Evolutionary conservation across 2,329 filamentous ascomycete genomes (phyloP).

Genomic region (Colletotrichum destructivum): DNA sequence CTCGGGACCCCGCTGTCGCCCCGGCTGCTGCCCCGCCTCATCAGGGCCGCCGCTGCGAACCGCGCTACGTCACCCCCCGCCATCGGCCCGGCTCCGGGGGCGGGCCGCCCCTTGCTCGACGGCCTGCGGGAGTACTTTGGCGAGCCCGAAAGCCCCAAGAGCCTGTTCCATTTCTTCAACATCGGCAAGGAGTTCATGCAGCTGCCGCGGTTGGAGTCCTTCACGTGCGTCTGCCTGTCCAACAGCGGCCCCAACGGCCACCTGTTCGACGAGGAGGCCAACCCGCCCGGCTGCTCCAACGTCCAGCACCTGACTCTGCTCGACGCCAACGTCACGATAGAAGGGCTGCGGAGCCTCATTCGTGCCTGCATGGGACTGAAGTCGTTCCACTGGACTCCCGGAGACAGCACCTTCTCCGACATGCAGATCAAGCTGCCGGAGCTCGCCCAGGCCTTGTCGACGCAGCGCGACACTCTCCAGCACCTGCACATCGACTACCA

Average conservation of each 20-base stretch:
- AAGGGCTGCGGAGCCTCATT: constrained; percentile 3
- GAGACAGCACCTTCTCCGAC: constrained; percentile 14
- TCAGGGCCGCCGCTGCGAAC: neutral
- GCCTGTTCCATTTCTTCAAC: constrained; percentile 23
- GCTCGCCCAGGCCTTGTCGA: neutral
- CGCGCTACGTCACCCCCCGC: neutral
- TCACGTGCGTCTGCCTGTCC: constrained; percentile 3
- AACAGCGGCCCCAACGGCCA: constrained; percentile 20
- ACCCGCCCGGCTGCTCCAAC: constrained; percentile 9
- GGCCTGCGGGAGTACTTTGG: constrained; percentile 5
- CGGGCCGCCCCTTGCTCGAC: neutral
- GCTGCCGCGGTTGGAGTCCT: neutral
- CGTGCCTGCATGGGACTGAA: constrained; percentile 3
- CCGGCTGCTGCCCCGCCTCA: constrained; percentile 10
- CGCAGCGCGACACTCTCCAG: neutral
- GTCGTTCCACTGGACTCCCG: constrained; percentile 15
- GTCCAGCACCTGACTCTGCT: constrained; percentile 10
- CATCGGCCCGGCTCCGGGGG: neutral
- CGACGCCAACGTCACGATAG: constrained; percentile 7
- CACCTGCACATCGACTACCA: constrained; percentile 10
- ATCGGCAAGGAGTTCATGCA: constrained; percentile 17
- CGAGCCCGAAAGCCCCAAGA: constrained; percentile 18
- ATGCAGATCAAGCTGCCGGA: constrained; percentile 17
- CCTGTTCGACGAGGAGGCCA: constrained; percentile 12
- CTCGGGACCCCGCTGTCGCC: constrained; percentile 17